These are phyloP conservation scores for Mentha longifolia DNA, from an alignment of 257 asterid species.

Conservation along the genomic window DNA sequence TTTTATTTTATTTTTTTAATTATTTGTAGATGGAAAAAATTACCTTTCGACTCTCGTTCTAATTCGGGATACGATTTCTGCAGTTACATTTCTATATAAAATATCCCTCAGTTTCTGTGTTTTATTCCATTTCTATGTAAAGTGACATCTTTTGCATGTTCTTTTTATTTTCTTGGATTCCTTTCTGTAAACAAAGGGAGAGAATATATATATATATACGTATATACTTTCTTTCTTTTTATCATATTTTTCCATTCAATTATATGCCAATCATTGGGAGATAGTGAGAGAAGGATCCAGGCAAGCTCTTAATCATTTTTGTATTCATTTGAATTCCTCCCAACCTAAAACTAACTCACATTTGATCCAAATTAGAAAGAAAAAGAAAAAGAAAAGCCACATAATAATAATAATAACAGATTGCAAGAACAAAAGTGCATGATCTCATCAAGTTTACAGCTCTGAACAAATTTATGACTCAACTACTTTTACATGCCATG, in stretches of 20 bases:
- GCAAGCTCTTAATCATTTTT: slow-evolving; percentile 16
- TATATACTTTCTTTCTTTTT: background rate
- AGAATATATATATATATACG: background rate
- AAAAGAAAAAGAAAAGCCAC: background rate
- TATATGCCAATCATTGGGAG: slow-evolving; percentile 6
- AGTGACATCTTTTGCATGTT: background rate
- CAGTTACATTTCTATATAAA: background rate
- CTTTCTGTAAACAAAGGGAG: background rate
- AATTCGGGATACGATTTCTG: background rate
- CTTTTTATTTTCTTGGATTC: background rate
- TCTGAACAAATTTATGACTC: slow-evolving; percentile 23
- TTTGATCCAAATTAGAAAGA: too few species aligned
- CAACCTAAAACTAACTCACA: background rate
- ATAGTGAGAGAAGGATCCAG: slow-evolving; percentile 16
- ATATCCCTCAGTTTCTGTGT: background rate
- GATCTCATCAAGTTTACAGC: slow-evolving; percentile 10
- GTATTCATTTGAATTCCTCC: background rate
- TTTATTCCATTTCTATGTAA: background rate
- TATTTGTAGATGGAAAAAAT: too few species aligned
- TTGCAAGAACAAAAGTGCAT: background rate
- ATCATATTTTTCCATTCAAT: too few species aligned
- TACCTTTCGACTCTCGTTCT: background rate
- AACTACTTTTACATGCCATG: slow-evolving; percentile 1
- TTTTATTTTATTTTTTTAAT: too few species aligned
- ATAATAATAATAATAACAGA: background rate